Evolutionary conservation across 148 eudicot genomes (phyloP).

Genomic region (Simmondsia chinensis): DNA sequence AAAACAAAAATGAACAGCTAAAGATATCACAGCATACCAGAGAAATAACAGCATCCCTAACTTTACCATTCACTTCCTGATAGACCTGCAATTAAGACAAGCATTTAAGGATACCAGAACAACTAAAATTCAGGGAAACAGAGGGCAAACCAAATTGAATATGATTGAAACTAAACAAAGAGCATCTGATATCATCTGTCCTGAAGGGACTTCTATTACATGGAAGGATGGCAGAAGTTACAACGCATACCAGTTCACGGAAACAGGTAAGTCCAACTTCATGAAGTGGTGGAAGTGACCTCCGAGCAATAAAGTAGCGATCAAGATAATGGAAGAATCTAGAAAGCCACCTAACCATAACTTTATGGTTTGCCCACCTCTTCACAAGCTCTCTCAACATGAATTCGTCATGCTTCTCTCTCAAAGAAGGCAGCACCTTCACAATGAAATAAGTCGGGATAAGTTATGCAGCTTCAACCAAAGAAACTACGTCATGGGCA

Average conservation of each 20-base stretch:
- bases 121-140: not conserved
- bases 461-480: not conserved
- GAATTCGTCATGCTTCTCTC: slow-evolving; percentile 30
- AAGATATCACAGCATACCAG: slow-evolving; percentile 31
- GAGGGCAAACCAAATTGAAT: not conserved
- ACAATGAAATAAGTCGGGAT: not conserved
- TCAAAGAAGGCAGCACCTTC: slow-evolving; percentile 32
- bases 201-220: not conserved
- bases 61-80: slow-evolving; percentile 30
- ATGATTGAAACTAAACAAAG: not conserved
- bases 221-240: not conserved
- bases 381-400: slow-evolving; percentile 26
- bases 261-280: slow-evolving; percentile 26
- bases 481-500: too few relatives aligned
- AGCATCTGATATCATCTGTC: too few relatives aligned
- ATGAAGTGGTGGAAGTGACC: slow-evolving; percentile 19
- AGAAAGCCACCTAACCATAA: slow-evolving; percentile 33
- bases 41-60: slow-evolving; percentile 49
- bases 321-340: slow-evolving; percentile 29
- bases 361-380: slow-evolving; percentile 37
- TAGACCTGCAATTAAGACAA: slow-evolving; percentile 32
- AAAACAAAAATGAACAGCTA: not conserved
- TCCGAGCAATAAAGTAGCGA: slow-evolving; percentile 23
- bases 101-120: not conserved
- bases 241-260: slow-evolving; percentile 23